Conservation (phyloP, 2,329 filamentous ascomycete genomes). For the Fulvia fulva region DNA sequence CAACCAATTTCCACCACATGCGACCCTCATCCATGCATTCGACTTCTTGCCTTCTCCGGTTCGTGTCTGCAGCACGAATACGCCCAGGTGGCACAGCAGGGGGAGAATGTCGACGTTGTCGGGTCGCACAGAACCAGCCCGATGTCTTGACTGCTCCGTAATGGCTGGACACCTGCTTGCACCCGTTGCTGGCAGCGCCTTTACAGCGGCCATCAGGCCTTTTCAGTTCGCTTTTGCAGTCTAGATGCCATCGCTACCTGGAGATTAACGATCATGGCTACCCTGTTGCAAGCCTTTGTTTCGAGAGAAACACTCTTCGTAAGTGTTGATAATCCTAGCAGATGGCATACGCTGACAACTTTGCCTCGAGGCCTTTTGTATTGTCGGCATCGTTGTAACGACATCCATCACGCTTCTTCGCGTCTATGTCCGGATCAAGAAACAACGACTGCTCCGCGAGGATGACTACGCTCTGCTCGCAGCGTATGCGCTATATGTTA, state of each 20-base stretch:
- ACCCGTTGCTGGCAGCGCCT: neutral
- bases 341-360: neutral
- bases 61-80: constrained; percentile 1
- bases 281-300: constrained; percentile 5
- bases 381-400: constrained; percentile 11
- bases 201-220: neutral
- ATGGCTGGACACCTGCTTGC: neutral
- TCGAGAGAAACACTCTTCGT: constrained; percentile 3
- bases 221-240: neutral
- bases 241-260: neutral
- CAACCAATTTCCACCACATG: neutral
- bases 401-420: constrained; percentile 3
- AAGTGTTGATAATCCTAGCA: neutral
- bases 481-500: constrained; percentile 7
- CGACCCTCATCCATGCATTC: neutral
- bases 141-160: neutral
- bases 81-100: neutral
- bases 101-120: neutral
- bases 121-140: neutral
- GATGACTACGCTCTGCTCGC: constrained; percentile 10
- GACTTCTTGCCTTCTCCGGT: neutral
- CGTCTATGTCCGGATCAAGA: constrained; percentile 9
- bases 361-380: constrained; percentile 7
- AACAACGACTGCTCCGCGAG: constrained; percentile 5
- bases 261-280: constrained; percentile 1